These are phyloP conservation scores for Fraxinus americana DNA, from an alignment of 257 asterid genomes.

Conservation along the genomic window DNA sequence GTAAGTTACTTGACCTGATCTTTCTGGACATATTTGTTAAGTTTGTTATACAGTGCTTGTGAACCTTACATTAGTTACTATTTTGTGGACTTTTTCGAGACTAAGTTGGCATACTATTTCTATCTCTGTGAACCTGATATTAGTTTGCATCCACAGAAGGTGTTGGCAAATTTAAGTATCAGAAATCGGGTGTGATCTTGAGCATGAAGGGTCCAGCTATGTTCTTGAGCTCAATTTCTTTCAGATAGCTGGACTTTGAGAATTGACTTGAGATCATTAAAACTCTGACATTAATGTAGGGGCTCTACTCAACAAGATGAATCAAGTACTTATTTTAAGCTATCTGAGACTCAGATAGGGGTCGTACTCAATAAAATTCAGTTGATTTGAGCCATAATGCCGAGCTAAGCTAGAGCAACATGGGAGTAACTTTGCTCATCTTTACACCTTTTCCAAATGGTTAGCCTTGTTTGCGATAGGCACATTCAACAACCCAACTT, in stretches of 20 bases:
- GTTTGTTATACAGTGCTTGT: constrained; percentile 6
- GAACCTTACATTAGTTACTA: background rate
- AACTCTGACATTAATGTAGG: background rate
- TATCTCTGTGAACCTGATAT: constrained; percentile 2
- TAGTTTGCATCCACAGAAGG: background rate
- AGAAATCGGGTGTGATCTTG: background rate
- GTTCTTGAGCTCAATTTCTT: background rate
- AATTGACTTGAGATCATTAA: background rate
- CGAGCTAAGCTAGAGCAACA: background rate
- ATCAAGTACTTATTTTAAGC: background rate
- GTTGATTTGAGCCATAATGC: background rate
- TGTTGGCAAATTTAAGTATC: background rate
- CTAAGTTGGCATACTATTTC: constrained; percentile 5
- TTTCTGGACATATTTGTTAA: constrained; percentile 23
- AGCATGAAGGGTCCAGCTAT: background rate
- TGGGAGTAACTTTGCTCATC: background rate
- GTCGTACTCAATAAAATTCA: background rate
- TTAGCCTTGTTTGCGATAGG: background rate
- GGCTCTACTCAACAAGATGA: background rate
- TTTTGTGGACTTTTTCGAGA: background rate
- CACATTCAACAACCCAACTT: background rate
- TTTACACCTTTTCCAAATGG: background rate
- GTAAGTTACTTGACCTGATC: constrained; percentile 54
- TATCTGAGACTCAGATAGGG: background rate
- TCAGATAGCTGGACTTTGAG: background rate